Evolutionary conservation across 1,284 basidiomycete species (phyloP).

Genomic region (Omphalotus olearius): DNA sequence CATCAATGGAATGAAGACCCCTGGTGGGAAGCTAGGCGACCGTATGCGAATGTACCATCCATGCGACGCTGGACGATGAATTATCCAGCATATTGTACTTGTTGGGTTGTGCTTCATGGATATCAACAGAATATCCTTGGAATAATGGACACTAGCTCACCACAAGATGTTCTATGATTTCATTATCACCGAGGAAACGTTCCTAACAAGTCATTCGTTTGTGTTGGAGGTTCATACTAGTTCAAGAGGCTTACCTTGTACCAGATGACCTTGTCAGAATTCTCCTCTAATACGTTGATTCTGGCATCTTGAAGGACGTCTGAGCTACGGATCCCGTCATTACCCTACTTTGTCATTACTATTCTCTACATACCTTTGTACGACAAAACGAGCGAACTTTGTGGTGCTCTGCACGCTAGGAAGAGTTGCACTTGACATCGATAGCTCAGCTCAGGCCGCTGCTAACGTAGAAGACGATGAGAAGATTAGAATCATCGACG

Average conservation of each 20-base stretch:
- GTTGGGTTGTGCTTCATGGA: constrained; percentile 44
- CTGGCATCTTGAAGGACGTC: constrained; percentile 72
- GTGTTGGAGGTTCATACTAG: constrained; percentile 3
- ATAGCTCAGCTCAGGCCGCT: too few species aligned
- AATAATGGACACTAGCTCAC: constrained; percentile 37
- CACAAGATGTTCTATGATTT: constrained; percentile 70
- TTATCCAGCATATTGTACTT: constrained; percentile 62
- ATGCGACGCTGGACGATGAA: constrained; percentile 62
- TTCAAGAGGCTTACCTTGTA: constrained; percentile 51
- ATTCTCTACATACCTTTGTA: constrained; percentile 28
- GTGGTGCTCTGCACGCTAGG: too few species aligned
- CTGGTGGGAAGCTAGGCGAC: constrained; percentile 59
- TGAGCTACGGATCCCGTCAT: constrained; percentile 38
- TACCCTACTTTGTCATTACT: background rate
- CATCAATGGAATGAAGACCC: constrained; percentile 58
- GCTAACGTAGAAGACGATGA: too few species aligned
- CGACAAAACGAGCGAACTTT: constrained; percentile 21
- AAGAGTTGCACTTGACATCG: too few species aligned
- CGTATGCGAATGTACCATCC: constrained; percentile 79
- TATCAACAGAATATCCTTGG: background rate
- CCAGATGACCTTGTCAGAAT: constrained; percentile 59
- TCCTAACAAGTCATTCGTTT: constrained; percentile 38
- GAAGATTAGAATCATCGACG: too few species aligned
- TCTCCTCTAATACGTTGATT: constrained; percentile 59
- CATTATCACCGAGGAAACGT: constrained; percentile 64